phyloP scores from a whole-genome alignment of 2,329 filamentous ascomycete species.

The Nothopassalora personata region DNA sequence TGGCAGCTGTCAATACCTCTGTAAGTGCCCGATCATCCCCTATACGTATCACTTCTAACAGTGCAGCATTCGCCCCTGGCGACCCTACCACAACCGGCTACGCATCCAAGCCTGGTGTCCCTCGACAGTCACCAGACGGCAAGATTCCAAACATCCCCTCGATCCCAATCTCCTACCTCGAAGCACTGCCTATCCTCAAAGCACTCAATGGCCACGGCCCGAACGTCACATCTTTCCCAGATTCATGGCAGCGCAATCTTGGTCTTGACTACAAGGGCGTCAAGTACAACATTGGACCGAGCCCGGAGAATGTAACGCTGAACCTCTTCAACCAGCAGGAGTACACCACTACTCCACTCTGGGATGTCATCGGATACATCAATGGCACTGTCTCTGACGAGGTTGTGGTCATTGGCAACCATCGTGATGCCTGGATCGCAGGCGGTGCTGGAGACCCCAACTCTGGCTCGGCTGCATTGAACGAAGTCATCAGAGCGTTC shows the following conservation, averaged over 20 bases:
- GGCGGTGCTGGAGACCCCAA: conserved; percentile 82
- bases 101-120: conserved; percentile 82
- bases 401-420: conserved; percentile 85
- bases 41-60: not conserved
- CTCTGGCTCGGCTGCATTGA: conserved; percentile 71
- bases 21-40: conserved; percentile 26
- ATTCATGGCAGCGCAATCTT: conserved; percentile 56
- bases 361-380: conserved; percentile 83
- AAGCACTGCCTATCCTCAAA: conserved; percentile 81
- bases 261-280: conserved; percentile 76
- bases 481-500: conserved; percentile 72
- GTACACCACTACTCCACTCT: conserved; percentile 47
- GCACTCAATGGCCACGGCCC: conserved; percentile 86
- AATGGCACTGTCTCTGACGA: conserved; percentile 82
- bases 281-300: conserved; percentile 78
- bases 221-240: conserved; percentile 65
- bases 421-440: conserved; percentile 83
- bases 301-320: conserved; percentile 59
- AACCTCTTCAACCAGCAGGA: conserved; percentile 48
- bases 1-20: conserved; percentile 65
- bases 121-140: conserved; percentile 63
- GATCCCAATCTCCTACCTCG: conserved; percentile 79
- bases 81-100: conserved; percentile 93
- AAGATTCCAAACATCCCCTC: conserved; percentile 82
- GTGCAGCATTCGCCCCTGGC: conserved; percentile 52